These are phyloP conservation scores for Warburgia ugandensis DNA, from an alignment of 164 flowering plant genomes.

Conservation along the genomic window DNA sequence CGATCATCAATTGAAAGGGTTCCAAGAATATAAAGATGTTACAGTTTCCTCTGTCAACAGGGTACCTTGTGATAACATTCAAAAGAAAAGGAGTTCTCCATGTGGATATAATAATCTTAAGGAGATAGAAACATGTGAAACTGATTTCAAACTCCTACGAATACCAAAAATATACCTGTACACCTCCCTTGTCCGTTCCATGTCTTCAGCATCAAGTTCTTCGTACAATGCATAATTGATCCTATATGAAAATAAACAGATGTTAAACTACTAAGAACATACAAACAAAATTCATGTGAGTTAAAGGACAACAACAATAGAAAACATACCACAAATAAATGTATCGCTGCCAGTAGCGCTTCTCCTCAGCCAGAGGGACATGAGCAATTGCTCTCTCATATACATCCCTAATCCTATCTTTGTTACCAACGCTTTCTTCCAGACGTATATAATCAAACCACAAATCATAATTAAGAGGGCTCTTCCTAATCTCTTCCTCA, in stretches of 20 bases:
- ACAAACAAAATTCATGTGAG: not conserved
- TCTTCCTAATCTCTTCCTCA: constrained; percentile 86
- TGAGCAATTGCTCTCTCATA: constrained; percentile 91
- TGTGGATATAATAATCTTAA: too few species aligned
- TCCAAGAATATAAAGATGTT: too few species aligned
- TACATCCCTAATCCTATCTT: constrained; percentile 66
- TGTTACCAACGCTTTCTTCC: constrained; percentile 72
- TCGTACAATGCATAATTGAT: constrained; percentile 90
- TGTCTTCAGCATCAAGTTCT: constrained; percentile 77
- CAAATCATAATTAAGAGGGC: constrained; percentile 68
- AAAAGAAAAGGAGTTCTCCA: too few species aligned
- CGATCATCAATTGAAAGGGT: not conserved
- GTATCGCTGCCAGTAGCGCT: constrained; percentile 93
- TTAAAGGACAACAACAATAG: not conserved
- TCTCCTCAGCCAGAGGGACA: constrained; percentile 92
- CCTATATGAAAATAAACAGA: constrained; percentile 27
- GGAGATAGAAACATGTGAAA: too few species aligned
- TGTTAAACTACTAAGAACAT: too few species aligned
- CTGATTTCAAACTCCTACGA: not conserved
- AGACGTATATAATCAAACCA: constrained; percentile 91
- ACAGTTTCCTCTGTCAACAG: too few species aligned
- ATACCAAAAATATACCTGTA: constrained; percentile 38
- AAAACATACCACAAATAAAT: constrained; percentile 73
- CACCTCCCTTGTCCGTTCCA: constrained; percentile 72
- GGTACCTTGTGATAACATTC: too few species aligned